Base-by-base conservation (phyloP, 2,329 filamentous ascomycete species). In the Calonectria ilicicola region DNA sequence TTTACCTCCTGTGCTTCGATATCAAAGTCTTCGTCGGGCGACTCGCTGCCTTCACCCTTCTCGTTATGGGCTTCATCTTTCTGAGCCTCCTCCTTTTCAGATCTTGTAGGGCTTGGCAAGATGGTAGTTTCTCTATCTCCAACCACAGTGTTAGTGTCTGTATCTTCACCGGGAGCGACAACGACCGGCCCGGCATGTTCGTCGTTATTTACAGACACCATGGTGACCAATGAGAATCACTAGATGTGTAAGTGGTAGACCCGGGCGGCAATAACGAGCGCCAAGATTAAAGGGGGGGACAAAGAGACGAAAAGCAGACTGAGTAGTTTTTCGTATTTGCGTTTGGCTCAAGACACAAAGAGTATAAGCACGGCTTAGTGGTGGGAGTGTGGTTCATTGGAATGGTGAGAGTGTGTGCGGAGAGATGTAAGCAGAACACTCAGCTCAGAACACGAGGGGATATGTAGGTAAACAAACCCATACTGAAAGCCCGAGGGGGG, bases 1-100 rank as follows among this genome's bases (percentile, higher is more conserved):
- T 60, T 71, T 68, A 79, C 78, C 63, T 72, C 67, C 72, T 78
- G 78, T 0, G 74, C 78, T 51, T 79, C 78, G 23, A 78, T 53
- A 47, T 79, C 78, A 65, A 77, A 64, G 32, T 78, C 74, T 32
- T 70, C 69, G 19, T 74, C 63, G 5, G 69, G 63, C 35, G 68
- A 68, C 5, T 76, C 72, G 23, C 67, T 65, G 19, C 68, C 70
- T 49, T 69, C 21, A 69, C 67, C 38, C 47, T 77, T 74, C 38
- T 74, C 56, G 58, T 26, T 14, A 29, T 70, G 56, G 7, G 21
- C 19, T 15, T 63, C 62, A 46, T 71, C 56, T 8, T 49, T 35
- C 38, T 72, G 51, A 29, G 53, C 35, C 15, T 44, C 42, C 29
- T 64, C 58, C 74, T 21, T 47, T 14, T 58, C 17, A 15, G 44